A percentile compares a stretch with the other conserved stretches of the same genome.
Conservation (phyloP, 345 rosid genomes). For the Gossypium anomalum region DNA sequence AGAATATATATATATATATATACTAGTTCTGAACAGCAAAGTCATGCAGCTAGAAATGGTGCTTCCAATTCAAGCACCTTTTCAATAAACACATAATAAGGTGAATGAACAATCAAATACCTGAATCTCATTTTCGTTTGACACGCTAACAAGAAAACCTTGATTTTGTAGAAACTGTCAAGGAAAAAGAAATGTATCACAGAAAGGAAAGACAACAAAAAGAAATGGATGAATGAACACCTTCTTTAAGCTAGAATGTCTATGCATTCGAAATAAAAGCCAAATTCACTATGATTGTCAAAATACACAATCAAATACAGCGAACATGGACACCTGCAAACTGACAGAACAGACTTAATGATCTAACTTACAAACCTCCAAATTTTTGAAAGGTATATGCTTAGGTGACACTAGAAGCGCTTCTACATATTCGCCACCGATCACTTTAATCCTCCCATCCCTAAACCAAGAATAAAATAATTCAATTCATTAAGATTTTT, state of each 20-base stretch:
- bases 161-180: slow-evolving; percentile 73
- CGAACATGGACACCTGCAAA: slow-evolving; percentile 2
- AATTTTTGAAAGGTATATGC: slow-evolving; percentile 57
- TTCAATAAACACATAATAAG: slow-evolving; percentile 10
- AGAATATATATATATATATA: neutral
- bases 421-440: slow-evolving; percentile 76
- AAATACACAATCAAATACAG: neutral
- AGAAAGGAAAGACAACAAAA: neutral
- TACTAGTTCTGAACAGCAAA: neutral
- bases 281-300: neutral
- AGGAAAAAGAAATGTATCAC: slow-evolving; percentile 4
- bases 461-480: slow-evolving; percentile 30
- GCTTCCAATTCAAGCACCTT: slow-evolving; percentile 11
- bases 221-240: neutral
- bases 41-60: slow-evolving; percentile 12
- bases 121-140: slow-evolving; percentile 75
- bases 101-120: slow-evolving; percentile 32
- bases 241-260: neutral
- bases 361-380: slow-evolving; percentile 50
- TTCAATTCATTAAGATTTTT: neutral
- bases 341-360: neutral
- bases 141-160: slow-evolving; percentile 64
- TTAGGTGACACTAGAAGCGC: slow-evolving; percentile 72
- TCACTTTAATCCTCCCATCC: slow-evolving; percentile 88
- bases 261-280: neutral